Evolutionary conservation across 1,139 yeast species (phyloP).

Genomic region (Zygosaccharomyces pseudobailii): DNA sequence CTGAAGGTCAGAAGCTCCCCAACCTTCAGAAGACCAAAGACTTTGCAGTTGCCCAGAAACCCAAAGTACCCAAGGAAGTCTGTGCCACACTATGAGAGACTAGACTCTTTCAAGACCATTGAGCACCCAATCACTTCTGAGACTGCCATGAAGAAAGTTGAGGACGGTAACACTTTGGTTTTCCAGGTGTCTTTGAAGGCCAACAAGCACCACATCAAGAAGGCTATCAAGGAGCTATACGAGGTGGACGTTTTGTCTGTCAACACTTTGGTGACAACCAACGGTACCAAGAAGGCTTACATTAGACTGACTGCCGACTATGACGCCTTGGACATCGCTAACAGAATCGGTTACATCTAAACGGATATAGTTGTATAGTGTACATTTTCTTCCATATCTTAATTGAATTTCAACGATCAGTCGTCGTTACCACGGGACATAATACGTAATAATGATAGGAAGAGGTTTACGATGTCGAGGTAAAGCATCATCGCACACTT

Average conservation of each 20-base stretch:
- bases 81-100: constrained; percentile 96
- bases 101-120: constrained; percentile 93
- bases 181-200: constrained; percentile 96
- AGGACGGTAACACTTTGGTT: constrained; percentile 98
- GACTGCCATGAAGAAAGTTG: constrained; percentile 99
- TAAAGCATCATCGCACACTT: constrained; percentile 73
- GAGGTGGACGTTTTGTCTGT: constrained; percentile 91
- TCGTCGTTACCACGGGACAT: constrained; percentile 50
- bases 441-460: constrained; percentile 68
- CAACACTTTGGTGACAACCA: constrained; percentile 96
- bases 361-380: constrained; percentile 17
- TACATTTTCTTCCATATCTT: constrained; percentile 3
- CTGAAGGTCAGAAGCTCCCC: constrained; percentile 92
- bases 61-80: constrained; percentile 96
- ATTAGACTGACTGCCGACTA: constrained; percentile 98
- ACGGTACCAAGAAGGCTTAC: constrained; percentile 99
- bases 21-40: constrained; percentile 97
- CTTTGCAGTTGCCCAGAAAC: constrained; percentile 86
- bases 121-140: constrained; percentile 96
- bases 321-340: constrained; percentile 99
- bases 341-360: constrained; percentile 98
- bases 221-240: constrained; percentile 97
- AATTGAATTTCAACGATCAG: constrained; percentile 4
- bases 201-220: constrained; percentile 97
- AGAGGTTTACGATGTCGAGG: constrained; percentile 76